Conservation (phyloP, 1,284 basidiomycete species). For the Apiotrichum porosum region DNA sequence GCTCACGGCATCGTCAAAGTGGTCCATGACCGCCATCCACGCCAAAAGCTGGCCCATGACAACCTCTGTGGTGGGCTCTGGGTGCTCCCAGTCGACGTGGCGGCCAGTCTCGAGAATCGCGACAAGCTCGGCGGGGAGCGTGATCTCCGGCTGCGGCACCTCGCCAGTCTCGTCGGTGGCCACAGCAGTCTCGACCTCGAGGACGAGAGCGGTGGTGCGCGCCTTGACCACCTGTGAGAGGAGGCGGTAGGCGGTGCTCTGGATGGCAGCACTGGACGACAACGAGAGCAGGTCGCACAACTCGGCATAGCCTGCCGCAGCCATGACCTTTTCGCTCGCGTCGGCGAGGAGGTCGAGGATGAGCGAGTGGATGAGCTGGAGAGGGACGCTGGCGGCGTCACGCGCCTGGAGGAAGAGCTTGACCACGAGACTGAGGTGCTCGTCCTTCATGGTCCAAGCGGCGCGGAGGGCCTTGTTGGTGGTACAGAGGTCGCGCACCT, state of each 20-base stretch:
- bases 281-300: constrained; percentile 33
- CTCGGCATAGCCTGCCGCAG: constrained; percentile 60
- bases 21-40: constrained; percentile 86
- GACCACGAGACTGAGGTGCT: constrained; percentile 21
- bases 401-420: constrained; percentile 40
- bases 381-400: constrained; percentile 56
- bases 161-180: constrained; percentile 19
- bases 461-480: constrained; percentile 70
- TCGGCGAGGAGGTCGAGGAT: constrained; percentile 64
- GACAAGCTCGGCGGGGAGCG: constrained; percentile 64
- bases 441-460: constrained; percentile 58
- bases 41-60: constrained; percentile 58
- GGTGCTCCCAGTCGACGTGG: constrained; percentile 45
- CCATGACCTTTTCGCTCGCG: constrained; percentile 61
- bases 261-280: constrained; percentile 31
- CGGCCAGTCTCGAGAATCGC: constrained; percentile 57
- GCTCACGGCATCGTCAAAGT: constrained; percentile 77
- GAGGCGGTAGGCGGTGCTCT: constrained; percentile 40
- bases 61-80: constrained; percentile 43
- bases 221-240: constrained; percentile 31
- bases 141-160: constrained; percentile 27
- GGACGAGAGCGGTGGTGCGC: constrained; percentile 57
- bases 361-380: constrained; percentile 62
- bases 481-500: constrained; percentile 64
- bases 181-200: constrained; percentile 64